These are phyloP conservation scores for Mariannaea sp. DNA, from an alignment of 2,329 filamentous ascomycete genomes.

Conservation along the genomic window DNA sequence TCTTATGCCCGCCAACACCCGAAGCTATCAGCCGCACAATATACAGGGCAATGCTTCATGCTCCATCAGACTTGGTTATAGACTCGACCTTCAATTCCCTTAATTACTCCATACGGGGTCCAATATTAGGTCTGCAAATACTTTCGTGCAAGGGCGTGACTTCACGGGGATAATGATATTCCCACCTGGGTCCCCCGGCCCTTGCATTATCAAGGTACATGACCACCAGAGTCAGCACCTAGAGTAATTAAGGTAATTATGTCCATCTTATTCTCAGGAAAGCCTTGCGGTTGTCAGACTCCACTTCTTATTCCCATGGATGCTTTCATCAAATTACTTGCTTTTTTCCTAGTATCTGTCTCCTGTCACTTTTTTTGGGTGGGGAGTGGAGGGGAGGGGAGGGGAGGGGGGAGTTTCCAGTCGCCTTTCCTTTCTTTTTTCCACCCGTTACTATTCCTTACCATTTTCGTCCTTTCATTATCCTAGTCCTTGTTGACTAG, in stretches of 20 bases:
- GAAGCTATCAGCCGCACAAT: not conserved
- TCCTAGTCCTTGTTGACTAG: not conserved
- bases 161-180: too few relatives aligned
- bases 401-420: too few relatives aligned
- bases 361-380: not conserved
- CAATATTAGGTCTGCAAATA: too few relatives aligned
- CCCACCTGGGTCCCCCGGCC: too few relatives aligned
- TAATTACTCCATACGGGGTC: too few relatives aligned
- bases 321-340: not conserved
- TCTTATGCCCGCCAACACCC: slow-evolving; percentile 10
- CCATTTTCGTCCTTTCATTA: slow-evolving; percentile 4
- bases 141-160: too few relatives aligned
- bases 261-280: not conserved
- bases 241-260: too few relatives aligned
- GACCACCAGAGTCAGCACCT: too few relatives aligned
- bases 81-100: not conserved
- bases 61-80: not conserved
- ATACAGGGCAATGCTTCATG: not conserved
- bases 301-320: slow-evolving; percentile 21
- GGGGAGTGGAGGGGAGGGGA: too few relatives aligned
- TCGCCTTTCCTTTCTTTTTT: slow-evolving; percentile 8
- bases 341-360: too few relatives aligned
- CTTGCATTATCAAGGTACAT: too few relatives aligned
- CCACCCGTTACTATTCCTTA: slow-evolving; percentile 7
- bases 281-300: slow-evolving; percentile 10